Percentiles rank a stretch among this genome's conserved stretches.
phyloP scores from a whole-genome alignment of 2,329 filamentous ascomycete species.

The Exophiala bonariae region DNA sequence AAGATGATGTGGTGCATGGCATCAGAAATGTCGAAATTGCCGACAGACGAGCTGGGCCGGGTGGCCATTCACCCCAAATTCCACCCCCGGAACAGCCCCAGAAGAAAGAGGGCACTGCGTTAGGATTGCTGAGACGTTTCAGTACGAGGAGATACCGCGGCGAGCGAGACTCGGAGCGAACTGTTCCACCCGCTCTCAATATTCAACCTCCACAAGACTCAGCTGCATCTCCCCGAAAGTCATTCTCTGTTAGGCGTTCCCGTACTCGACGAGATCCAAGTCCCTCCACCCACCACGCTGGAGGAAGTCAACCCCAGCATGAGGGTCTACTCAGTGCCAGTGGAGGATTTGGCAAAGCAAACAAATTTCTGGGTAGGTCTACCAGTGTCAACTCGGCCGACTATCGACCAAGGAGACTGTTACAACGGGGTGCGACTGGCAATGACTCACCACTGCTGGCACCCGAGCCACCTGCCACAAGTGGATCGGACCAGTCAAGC shows the following conservation, averaged over 20 bases:
- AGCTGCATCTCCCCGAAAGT: constrained; percentile 71
- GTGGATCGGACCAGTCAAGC: constrained; percentile 75
- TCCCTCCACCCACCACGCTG: constrained; percentile 59
- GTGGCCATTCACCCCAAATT: constrained; percentile 9
- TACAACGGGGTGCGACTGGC: constrained; percentile 56
- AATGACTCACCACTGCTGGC: constrained; percentile 48
- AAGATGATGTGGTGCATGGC: constrained; percentile 80
- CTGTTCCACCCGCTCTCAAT: constrained; percentile 72
- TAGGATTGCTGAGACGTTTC: constrained; percentile 80
- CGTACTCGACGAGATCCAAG: constrained; percentile 53
- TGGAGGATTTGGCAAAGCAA: constrained; percentile 52
- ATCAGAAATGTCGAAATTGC: constrained; percentile 65
- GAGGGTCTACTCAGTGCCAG: constrained; percentile 73
- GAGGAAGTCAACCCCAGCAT: constrained; percentile 66
- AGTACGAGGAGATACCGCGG: constrained; percentile 79
- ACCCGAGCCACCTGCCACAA: constrained; percentile 71
- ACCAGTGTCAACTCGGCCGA: constrained; percentile 91
- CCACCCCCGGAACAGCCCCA: constrained; percentile 57
- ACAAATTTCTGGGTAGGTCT: constrained; percentile 75
- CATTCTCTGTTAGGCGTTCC: constrained; percentile 76
- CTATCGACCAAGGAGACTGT: constrained; percentile 63
- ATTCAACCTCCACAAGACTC: constrained; percentile 73
- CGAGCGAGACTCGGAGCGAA: constrained; percentile 59
- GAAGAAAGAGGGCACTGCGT: constrained; percentile 86
- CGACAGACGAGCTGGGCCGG: constrained; percentile 40